Conservation (phyloP, 1,284 basidiomycete genomes). For the Vanrija sp. region DNA sequence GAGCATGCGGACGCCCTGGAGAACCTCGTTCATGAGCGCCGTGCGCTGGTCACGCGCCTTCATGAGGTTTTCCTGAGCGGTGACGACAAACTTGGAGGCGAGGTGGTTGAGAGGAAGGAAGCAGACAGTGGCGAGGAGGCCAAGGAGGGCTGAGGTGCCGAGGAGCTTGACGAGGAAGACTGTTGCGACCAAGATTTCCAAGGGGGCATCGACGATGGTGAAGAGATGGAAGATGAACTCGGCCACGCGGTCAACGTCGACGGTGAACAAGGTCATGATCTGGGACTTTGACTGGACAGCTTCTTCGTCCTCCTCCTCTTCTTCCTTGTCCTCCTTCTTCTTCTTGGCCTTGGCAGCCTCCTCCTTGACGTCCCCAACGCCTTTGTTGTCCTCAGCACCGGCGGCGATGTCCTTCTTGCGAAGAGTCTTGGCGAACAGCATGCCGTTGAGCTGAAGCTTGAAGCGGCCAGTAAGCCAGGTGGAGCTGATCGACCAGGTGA, state of each 20-base stretch:
- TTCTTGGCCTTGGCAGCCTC: slow-evolving; percentile 40
- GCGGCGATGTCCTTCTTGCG: slow-evolving; percentile 75
- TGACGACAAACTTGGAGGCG: slow-evolving; percentile 77
- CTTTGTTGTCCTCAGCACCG: slow-evolving; percentile 26
- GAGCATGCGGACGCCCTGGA: slow-evolving; percentile 85
- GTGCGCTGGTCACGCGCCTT: slow-evolving; percentile 86
- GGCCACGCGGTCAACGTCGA: slow-evolving; percentile 82
- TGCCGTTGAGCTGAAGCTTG: slow-evolving; percentile 75
- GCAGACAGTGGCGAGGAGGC: slow-evolving; percentile 73
- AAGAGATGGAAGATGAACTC: slow-evolving; percentile 71
- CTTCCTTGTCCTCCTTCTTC: slow-evolving; percentile 33
- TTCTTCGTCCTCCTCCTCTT: slow-evolving; percentile 60
- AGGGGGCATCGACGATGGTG: slow-evolving; percentile 65
- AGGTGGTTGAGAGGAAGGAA: slow-evolving; percentile 85
- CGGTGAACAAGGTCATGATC: slow-evolving; percentile 67
- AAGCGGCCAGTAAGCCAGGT: slow-evolving; percentile 54
- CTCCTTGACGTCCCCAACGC: slow-evolving; percentile 24
- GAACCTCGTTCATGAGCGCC: slow-evolving; percentile 86
- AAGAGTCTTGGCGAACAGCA: slow-evolving; percentile 83
- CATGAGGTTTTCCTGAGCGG: slow-evolving; percentile 83
- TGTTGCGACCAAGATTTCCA: slow-evolving; percentile 74
- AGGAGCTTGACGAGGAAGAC: slow-evolving; percentile 76
- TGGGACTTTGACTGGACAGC: slow-evolving; percentile 85
- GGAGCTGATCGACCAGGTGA: slow-evolving; percentile 45
- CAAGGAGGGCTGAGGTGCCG: slow-evolving; percentile 65